phyloP scores from a whole-genome alignment of 441 rosid species.

The Pelargonium myrrhifolium region DNA sequence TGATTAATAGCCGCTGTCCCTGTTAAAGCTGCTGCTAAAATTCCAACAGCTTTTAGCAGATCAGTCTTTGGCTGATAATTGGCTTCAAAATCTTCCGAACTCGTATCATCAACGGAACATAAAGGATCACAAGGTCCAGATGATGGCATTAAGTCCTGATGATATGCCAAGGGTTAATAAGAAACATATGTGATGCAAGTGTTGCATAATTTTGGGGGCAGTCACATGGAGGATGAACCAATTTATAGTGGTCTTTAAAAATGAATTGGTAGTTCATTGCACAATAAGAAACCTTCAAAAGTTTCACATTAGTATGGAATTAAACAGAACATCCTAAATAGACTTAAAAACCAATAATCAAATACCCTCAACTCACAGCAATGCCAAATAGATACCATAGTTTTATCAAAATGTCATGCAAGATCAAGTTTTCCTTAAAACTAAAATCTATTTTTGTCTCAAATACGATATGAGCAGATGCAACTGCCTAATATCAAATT shows the following conservation, averaged over 20 bases:
- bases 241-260: background rate
- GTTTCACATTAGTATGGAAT: background rate
- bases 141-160: constrained; percentile 48
- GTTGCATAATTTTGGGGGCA: background rate
- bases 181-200: background rate
- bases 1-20: constrained; percentile 80
- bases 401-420: background rate
- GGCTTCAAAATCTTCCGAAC: constrained; percentile 59
- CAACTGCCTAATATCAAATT: too few relatives aligned
- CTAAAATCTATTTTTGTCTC: background rate
- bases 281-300: background rate
- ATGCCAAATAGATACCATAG: too few relatives aligned
- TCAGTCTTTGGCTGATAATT: constrained; percentile 78
- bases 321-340: too few relatives aligned
- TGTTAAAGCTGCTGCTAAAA: constrained; percentile 63
- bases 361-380: too few relatives aligned
- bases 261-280: background rate
- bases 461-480: background rate
- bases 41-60: constrained; percentile 59
- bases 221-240: background rate
- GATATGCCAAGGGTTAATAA: constrained; percentile 22
- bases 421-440: background rate
- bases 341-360: too few relatives aligned
- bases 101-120: constrained; percentile 80
- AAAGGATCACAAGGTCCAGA: constrained; percentile 77